Base-by-base conservation (phyloP, 495 filamentous ascomycete genomes). In the Penicillium salamii region DNA sequence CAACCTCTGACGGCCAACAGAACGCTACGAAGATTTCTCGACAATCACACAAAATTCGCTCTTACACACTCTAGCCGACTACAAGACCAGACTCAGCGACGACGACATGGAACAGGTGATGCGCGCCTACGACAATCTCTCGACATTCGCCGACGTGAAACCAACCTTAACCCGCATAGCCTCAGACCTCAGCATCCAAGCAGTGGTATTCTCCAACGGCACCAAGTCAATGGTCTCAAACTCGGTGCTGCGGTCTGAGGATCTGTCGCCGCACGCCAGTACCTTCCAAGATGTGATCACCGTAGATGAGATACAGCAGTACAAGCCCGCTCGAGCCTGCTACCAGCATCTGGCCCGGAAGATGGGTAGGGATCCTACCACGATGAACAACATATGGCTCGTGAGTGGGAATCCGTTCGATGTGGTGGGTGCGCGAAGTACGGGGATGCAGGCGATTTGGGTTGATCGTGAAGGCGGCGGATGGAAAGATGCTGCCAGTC, bases 321-420 rank as follows among this genome's bases (percentile, higher is more conserved):
- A 79, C 63, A 93, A 95, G 65, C 90, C 89, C 0, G 75, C 80
- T 20, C 77, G 69, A n/a, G 78, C 74, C 40, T 74, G 75, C 18
- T 93, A 93, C 57, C 50, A 74, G 23, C 72, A 84, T 55, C 63
- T 93, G 4, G 74, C 76, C 1, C 51, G 69, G 46, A 75, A 77
- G 36, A 69, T 79, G 9, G 81, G 79, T 7, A 76, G 74, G 54
- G 44, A 59, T 41, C 49, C 68, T n/a, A 57, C 66, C 17, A 53
- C 74, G 14, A 70, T 72, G 65, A 60, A 55, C 0, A 74, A 83
- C 19, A 76, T 91, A 3, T 91, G 85, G 85, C 66, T 93, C 7
- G 75, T 93, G 15, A 88, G 80, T 54, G 77, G 80, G 6, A 96
- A 93, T 62, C 84, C 89, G 6, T 95, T 95, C 62, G 90, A 95